Conservation (phyloP, 2,329 filamentous ascomycete genomes). For the Botrytis hyacinthi region DNA sequence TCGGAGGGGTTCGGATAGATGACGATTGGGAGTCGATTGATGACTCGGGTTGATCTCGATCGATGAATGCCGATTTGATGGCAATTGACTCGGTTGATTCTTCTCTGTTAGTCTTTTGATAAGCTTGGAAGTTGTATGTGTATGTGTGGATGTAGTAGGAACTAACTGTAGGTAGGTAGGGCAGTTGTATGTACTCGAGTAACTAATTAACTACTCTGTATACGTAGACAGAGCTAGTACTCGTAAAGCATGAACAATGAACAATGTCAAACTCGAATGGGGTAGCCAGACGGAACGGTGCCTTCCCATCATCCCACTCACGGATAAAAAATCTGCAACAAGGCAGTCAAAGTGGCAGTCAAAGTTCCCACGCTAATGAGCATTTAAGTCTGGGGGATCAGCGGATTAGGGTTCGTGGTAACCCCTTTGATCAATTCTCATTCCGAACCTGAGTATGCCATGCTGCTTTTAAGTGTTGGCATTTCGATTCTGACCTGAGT, state of each 20-base stretch:
- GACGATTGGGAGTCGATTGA: not conserved
- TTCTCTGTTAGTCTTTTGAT: not conserved
- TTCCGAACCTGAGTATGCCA: not conserved
- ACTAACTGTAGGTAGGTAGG: not conserved
- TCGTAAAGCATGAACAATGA: not conserved
- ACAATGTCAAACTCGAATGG: not conserved
- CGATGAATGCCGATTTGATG: not conserved
- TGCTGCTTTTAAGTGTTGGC: not conserved
- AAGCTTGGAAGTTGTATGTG: not conserved
- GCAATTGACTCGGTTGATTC: not conserved
- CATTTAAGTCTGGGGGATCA: slow-evolving; percentile 4
- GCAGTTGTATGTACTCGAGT: not conserved
- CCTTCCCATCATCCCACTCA: not conserved
- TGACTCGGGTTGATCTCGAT: not conserved
- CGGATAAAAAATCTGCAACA: not conserved
- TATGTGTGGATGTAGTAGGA: not conserved
- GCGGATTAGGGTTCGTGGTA: not conserved
- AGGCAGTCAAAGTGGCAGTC: not conserved
- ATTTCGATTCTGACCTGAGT: not conserved
- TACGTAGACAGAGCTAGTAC: not conserved
- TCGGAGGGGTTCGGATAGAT: not conserved
- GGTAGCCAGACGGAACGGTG: not conserved
- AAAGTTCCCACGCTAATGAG: not conserved
- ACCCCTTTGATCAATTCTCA: not conserved
- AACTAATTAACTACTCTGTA: not conserved